Conservation (phyloP, 2,329 filamentous ascomycete genomes). For the Volutella citrinella region DNA sequence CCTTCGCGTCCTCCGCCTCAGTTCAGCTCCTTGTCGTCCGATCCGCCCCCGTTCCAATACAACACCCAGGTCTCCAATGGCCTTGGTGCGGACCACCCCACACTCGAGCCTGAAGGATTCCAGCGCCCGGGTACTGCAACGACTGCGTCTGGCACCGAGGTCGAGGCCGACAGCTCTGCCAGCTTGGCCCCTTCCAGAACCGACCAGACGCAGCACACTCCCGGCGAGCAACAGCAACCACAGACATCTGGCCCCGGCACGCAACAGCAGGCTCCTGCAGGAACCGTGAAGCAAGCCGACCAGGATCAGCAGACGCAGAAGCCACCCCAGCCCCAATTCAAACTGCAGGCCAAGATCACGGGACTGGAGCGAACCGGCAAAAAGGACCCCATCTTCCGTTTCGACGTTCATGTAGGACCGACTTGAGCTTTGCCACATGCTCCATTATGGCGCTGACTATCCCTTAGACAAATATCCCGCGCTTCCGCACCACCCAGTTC, state of each 20-base stretch:
- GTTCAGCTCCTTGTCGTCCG: conserved; percentile 40
- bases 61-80: conserved; percentile 42
- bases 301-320: conserved; percentile 52
- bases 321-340: conserved; percentile 66
- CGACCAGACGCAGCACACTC: conserved; percentile 15
- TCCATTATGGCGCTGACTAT: conserved; percentile 20
- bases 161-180: conserved; percentile 34
- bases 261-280: conserved; percentile 24
- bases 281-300: conserved; percentile 18
- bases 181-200: conserved; percentile 19
- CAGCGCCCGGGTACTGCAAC: conserved; percentile 46
- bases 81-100: conserved; percentile 33
- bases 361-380: conserved; percentile 88
- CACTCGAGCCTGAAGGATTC: conserved; percentile 38
- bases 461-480: conserved; percentile 89
- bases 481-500: conserved; percentile 96
- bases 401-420: conserved; percentile 82
- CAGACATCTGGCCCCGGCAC: conserved; percentile 20
- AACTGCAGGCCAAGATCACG: conserved; percentile 92
- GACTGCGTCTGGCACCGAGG: conserved; percentile 42
- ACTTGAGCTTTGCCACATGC: not conserved
- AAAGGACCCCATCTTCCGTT: conserved; percentile 91
- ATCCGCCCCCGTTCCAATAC: conserved; percentile 44
- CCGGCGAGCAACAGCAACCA: conserved; percentile 11
- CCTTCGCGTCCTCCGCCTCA: conserved; percentile 44